These are phyloP conservation scores for Solanum bulbocastanum DNA, from an alignment of 257 asterid genomes.

Conservation along the genomic window DNA sequence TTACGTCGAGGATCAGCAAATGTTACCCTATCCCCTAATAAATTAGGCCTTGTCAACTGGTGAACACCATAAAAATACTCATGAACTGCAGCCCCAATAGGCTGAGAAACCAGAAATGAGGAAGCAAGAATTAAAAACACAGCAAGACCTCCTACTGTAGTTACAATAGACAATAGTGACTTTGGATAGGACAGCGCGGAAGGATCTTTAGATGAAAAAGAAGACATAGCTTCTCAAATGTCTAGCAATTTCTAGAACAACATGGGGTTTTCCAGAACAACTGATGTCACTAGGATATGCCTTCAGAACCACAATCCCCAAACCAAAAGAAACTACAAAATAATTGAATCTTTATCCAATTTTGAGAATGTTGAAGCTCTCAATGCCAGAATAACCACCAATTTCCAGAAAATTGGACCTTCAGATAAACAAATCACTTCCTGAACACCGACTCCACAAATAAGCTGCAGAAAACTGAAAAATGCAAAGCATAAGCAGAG, in stretches of 20 bases:
- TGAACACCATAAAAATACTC: conserved; percentile 39
- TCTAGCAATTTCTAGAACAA: neutral
- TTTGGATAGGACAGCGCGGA: conserved; percentile 40
- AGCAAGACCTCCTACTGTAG: conserved; percentile 61
- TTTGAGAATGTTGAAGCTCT: neutral
- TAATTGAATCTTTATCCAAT: neutral
- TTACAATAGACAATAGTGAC: conserved; percentile 42
- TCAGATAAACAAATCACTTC: neutral
- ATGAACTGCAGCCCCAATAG: conserved; percentile 40
- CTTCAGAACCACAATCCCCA: neutral
- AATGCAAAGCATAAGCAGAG: neutral
- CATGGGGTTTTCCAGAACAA: neutral
- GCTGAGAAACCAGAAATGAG: conserved; percentile 52
- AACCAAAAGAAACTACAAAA: neutral
- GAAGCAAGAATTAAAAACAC: conserved; percentile 63
- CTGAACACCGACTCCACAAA: neutral
- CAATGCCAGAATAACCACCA: neutral
- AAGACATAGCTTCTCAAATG: conserved; percentile 30
- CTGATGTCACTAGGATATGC: neutral
- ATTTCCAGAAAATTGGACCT: neutral
- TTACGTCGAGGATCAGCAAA: conserved; percentile 5
- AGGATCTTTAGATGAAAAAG: conserved; percentile 38
- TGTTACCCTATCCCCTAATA: neutral
- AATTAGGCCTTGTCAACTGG: conserved; percentile 11
- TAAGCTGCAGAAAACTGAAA: neutral